Percentiles rank a stretch among this genome's conserved stretches.
Conservation (phyloP, 768 basidiomycete genomes). For the Serendipita sp. region DNA sequence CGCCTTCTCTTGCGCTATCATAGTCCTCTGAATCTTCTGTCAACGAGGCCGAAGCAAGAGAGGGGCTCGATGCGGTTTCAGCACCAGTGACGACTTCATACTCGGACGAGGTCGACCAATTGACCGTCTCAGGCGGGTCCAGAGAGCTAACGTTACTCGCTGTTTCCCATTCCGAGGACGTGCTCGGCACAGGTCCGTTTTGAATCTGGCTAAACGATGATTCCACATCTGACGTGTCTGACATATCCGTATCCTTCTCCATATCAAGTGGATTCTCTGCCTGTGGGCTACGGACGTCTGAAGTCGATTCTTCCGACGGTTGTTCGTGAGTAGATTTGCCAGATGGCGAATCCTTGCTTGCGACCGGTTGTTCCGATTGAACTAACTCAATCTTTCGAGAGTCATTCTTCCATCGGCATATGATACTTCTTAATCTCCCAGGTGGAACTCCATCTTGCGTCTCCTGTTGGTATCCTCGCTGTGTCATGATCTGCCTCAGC, state of each 20-base stretch:
- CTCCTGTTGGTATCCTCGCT: not conserved
- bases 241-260: too few relatives aligned
- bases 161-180: too few relatives aligned
- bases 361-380: not conserved
- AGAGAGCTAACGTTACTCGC: not conserved
- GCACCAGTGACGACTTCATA: not conserved
- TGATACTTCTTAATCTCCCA: not conserved
- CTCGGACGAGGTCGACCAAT: not conserved
- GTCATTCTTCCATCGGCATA: not conserved
- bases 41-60: not conserved
- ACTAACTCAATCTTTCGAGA: not conserved
- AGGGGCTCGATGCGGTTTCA: not conserved
- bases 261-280: too few relatives aligned
- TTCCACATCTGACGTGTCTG: too few relatives aligned
- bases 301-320: too few relatives aligned
- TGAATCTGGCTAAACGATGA: too few relatives aligned
- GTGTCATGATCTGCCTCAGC: not conserved
- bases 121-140: not conserved
- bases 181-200: too few relatives aligned
- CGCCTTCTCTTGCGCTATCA: not conserved
- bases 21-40: constrained; percentile 1
- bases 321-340: too few relatives aligned
- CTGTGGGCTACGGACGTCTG: too few relatives aligned
- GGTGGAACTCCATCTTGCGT: not conserved
- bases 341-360: too few relatives aligned